Percentiles rank a stretch among this genome's conserved stretches.
Conservation (phyloP, 768 basidiomycete genomes). For the Xerocomellus intermedius region DNA sequence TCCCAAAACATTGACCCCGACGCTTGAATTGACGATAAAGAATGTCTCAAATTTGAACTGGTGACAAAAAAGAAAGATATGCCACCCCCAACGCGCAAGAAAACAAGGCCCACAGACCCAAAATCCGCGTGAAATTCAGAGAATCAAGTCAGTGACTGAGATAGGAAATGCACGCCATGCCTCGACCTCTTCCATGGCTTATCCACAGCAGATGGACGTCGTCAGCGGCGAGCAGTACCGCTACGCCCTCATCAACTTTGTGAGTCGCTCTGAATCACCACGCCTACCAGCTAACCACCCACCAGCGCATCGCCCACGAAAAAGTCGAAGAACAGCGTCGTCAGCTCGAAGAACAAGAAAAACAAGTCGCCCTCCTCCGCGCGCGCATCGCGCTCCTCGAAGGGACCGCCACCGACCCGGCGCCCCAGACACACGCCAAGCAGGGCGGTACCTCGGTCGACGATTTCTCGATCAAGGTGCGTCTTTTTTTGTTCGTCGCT, state of each 20-base stretch:
- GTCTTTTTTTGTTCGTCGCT: constrained; percentile 11
- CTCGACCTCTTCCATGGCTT: constrained; percentile 5
- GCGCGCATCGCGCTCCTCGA: constrained; percentile 72
- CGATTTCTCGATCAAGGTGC: constrained; percentile 85
- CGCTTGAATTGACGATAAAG: no score
- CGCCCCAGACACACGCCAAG: constrained; percentile 25
- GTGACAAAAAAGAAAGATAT: no score
- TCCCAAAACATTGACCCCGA: no score
- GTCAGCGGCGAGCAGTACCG: constrained; percentile 68
- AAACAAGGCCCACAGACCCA: no score
- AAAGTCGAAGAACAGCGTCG: constrained; percentile 80
- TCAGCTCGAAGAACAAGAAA: constrained; percentile 82
- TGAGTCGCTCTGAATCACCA: constrained; percentile 32
- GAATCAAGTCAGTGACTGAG: no score
- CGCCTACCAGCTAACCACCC: neutral
- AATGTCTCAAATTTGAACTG: no score
- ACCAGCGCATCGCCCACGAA: constrained; percentile 76
- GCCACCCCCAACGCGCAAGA: no score
- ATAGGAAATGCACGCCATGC: neutral
- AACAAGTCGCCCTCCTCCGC: constrained; percentile 72
- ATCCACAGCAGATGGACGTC: constrained; percentile 23
- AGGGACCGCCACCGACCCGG: constrained; percentile 48
- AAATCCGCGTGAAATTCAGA: no score
- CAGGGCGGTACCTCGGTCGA: constrained; percentile 68
- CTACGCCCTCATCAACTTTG: constrained; percentile 83